Base-by-base conservation (phyloP, 2,329 filamentous ascomycete genomes). In the Alternaria dauci region DNA sequence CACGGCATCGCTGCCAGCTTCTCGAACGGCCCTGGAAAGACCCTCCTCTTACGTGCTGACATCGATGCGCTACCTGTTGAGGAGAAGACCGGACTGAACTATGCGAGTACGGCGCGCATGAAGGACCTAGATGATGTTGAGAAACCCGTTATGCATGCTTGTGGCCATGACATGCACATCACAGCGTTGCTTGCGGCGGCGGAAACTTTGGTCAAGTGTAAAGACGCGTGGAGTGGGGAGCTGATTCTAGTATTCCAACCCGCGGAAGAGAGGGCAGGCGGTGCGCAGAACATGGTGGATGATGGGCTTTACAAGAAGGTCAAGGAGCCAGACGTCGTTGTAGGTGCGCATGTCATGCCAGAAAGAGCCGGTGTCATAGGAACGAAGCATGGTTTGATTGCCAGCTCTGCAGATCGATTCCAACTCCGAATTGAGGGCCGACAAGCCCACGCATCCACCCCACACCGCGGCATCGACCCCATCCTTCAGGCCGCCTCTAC, bases 171-270 rank as follows among this genome's bases (percentile, higher is more conserved):
- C 68, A 86, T 89, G 79, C 88, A 91, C 70, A 85, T 90, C 26
- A 82, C 86, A 0, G 79, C 80, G 32, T 78, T 90, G 4, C 79
- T 91, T 1, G 88, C 83, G 0, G 84, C 85, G 0, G 82, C 86
- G 0, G 79, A 84, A 20, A 78, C 83, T 0, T 78, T 92, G 0
- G 74, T 81, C 1, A 74, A 73, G 0, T 72, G 78, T 0, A 79
- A 75, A n/a, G 66, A 81, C 0, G 32, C 63, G 0, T 92, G 89
- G 89, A 79, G 73, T 9, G 89, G 89, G 0, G 91, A 87, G 0
- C 67, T 91, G 20, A 77, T 92, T 5, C 73, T 89, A 7, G 75
- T 87, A 3, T 92, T 91, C 72, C 90, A 92, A 68, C 89, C 89
- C 0, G 85, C 86, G 2, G 89, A 91, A 71, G 89, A 92, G 73